These are phyloP conservation scores for Podosphaera leucotricha DNA, from an alignment of 2,329 filamentous ascomycete species.

Conservation along the genomic window DNA sequence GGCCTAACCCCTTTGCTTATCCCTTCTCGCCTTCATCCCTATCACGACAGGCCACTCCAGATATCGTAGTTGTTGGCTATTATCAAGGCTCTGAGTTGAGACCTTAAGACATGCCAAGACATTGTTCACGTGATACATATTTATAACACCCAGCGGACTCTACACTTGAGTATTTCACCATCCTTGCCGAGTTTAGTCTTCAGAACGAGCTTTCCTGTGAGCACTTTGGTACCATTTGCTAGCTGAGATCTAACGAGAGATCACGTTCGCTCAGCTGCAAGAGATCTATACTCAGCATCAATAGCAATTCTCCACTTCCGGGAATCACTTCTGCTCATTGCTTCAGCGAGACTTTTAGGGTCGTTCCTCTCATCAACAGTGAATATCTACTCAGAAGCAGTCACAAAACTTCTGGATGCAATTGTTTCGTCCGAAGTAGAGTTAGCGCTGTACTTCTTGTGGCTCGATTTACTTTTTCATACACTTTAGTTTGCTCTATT, in stretches of 20 bases:
- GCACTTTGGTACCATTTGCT: not conserved
- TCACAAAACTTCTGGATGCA: not conserved
- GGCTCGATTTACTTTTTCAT: not conserved
- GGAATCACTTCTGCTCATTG: not conserved
- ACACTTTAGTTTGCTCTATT: conserved; percentile 1
- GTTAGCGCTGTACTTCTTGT: not conserved
- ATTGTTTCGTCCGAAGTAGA: not conserved
- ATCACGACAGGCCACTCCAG: too few species aligned
- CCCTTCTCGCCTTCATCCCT: too few species aligned
- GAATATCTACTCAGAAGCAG: not conserved
- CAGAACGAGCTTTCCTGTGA: not conserved
- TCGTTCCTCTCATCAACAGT: not conserved
- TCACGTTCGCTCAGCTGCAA: not conserved
- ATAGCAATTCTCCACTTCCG: not conserved
- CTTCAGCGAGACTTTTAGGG: conserved; percentile 1
- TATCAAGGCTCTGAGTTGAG: too few species aligned
- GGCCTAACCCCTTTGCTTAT: too few species aligned
- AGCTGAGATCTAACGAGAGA: not conserved
- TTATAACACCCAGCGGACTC: not conserved
- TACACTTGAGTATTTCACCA: not conserved
- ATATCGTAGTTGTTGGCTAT: too few species aligned
- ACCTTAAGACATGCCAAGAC: too few species aligned
- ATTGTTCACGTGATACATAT: too few species aligned
- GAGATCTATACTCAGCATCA: not conserved
- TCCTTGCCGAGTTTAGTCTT: not conserved